These are phyloP conservation scores for Candida berthetii DNA, from an alignment of 805 yeast species.

Conservation along the genomic window DNA sequence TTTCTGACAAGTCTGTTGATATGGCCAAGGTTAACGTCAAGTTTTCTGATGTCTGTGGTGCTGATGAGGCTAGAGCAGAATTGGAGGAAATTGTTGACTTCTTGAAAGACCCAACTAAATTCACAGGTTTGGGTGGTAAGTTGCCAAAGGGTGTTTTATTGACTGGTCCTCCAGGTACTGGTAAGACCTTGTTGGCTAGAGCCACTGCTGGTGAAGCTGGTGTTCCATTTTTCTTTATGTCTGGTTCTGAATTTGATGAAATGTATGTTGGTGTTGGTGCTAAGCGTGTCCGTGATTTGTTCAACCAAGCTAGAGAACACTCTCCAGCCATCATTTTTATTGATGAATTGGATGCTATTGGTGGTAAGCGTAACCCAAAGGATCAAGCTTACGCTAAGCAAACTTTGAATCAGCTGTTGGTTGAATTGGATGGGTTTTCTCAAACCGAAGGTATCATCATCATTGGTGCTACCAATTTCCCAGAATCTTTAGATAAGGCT, in stretches of 20 bases:
- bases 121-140: constrained; percentile 95
- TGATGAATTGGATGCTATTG: constrained; percentile 98
- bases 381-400: constrained; percentile 99
- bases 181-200: constrained; percentile 92
- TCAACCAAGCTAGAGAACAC: constrained; percentile 86
- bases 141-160: constrained; percentile 94
- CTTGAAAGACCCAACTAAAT: constrained; percentile 90
- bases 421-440: constrained; percentile 92
- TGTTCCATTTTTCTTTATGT: constrained; percentile 97
- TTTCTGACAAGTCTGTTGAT: constrained; percentile 74
- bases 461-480: constrained; percentile 98
- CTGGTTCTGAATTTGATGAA: constrained; percentile 98
- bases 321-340: constrained; percentile 97
- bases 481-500: constrained; percentile 94
- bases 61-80: constrained; percentile 97
- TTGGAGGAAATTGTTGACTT: constrained; percentile 98
- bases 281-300: constrained; percentile 91
- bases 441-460: constrained; percentile 91
- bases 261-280: constrained; percentile 99
- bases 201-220: constrained; percentile 99
- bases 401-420: constrained; percentile 91
- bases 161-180: constrained; percentile 99
- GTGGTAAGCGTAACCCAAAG: constrained; percentile 94
- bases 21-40: constrained; percentile 80
- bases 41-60: constrained; percentile 93